phyloP scores from a whole-genome alignment of 78 protist genomes.

The Trichosphaerium sp. region DNA sequence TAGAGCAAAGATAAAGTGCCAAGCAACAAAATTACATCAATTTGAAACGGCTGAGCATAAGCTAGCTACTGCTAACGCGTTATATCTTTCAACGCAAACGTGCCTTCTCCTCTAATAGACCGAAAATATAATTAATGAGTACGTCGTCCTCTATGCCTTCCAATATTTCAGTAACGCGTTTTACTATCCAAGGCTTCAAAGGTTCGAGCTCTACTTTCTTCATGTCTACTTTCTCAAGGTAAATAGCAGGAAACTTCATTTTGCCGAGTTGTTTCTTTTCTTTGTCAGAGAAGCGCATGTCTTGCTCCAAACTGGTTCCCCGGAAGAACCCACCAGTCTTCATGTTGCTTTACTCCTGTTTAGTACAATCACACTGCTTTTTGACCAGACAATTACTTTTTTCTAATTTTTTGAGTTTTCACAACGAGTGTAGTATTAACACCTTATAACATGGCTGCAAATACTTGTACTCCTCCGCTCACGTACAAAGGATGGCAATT shows the following conservation, averaged over 20 bases:
- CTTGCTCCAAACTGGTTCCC: slow-evolving; percentile 66
- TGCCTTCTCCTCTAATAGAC: not conserved
- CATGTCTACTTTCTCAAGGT: slow-evolving; percentile 22
- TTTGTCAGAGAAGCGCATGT: slow-evolving; percentile 61
- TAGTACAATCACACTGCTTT: too few relatives aligned
- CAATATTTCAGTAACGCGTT: not conserved
- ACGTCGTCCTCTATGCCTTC: slow-evolving; percentile 52
- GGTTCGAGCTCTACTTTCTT: slow-evolving; percentile 13
- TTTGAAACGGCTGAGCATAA: slow-evolving; percentile 10
- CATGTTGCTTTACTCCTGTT: too few relatives aligned
- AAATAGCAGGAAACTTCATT: slow-evolving; percentile 42
- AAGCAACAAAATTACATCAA: too few relatives aligned
- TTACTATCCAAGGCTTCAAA: slow-evolving; percentile 32
- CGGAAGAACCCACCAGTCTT: too few relatives aligned
- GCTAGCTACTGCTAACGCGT: not conserved
- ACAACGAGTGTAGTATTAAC: too few relatives aligned
- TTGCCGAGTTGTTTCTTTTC: slow-evolving; percentile 43
- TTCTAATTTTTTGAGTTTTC: too few relatives aligned
- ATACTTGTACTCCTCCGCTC: too few relatives aligned
- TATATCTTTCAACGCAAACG: not conserved
- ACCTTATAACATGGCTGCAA: too few relatives aligned
- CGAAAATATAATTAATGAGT: not conserved
- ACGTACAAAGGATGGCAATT: too few relatives aligned
- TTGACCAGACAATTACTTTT: too few relatives aligned
- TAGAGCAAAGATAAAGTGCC: too few relatives aligned